Conservation (phyloP, 495 filamentous ascomycete species). For the Aspergillus funiculosus region DNA sequence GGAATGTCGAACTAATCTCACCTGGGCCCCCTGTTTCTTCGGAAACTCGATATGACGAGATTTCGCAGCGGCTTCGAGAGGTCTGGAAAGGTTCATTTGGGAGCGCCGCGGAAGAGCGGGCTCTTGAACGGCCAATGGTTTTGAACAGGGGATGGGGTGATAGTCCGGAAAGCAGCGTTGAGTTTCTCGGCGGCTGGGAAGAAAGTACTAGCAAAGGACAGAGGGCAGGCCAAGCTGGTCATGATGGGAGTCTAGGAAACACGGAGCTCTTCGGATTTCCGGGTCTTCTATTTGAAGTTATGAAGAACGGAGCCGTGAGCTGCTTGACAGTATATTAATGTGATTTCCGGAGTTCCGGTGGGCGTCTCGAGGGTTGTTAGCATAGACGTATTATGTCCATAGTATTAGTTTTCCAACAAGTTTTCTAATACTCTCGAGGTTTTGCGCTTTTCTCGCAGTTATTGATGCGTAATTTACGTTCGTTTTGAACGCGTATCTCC, state of each 20-base stretch:
- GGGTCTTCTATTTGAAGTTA: constrained; percentile 87
- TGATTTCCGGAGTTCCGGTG: neutral
- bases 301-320: constrained; percentile 87
- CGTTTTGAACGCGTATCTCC: neutral
- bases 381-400: too few species aligned
- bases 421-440: too few species aligned
- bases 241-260: constrained; percentile 59
- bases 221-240: constrained; percentile 36
- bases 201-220: constrained; percentile 54
- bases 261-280: constrained; percentile 92
- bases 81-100: constrained; percentile 64
- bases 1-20: constrained; percentile 60
- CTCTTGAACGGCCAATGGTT: constrained; percentile 73
- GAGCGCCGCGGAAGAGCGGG: constrained; percentile 54
- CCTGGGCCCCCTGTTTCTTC: constrained; percentile 50
- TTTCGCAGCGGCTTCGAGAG: constrained; percentile 60
- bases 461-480: neutral
- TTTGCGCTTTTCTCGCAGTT: too few species aligned
- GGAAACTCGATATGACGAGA: constrained; percentile 68
- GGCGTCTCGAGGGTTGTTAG: too few species aligned
- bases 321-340: constrained; percentile 78
- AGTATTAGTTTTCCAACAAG: too few species aligned
- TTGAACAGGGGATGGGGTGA: constrained; percentile 87
- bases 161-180: constrained; percentile 83
- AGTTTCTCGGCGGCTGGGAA: constrained; percentile 87